Evolutionary conservation across 352 stramenopile genomes (phyloP), one percentile per base, ranked within the genome.

Genomic region (Globisporangium carolinianum): DNA sequence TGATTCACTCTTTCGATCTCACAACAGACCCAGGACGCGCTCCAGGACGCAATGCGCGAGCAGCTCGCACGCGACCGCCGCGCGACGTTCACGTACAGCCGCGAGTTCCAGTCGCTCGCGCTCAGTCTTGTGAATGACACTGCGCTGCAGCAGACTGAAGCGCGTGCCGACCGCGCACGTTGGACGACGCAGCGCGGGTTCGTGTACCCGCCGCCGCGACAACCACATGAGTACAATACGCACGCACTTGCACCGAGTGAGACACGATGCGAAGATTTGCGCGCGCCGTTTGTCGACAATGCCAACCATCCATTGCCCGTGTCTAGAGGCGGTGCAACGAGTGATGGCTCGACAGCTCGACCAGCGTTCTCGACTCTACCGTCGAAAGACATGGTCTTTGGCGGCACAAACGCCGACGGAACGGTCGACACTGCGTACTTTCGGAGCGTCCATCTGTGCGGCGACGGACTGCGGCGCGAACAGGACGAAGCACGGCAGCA

Each of bases 131-230:
- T 95, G 6, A 88, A 96, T 18, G 69, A 76, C 3, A 74, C 86
- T 14, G 79, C 80, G 12, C 60, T 87, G 24, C 72, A 65, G 3
- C 72, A 79, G 45, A 74, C 66, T 5, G 75, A 88, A 42, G 71
- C 86, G 60, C 65, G 64, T 3, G 69, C 78, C 6, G 49, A 59
- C 1, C 74, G 72, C 46, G 76, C 73, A 36, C 72, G 79, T 47
- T 96, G 86, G 81, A 96, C 89, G 0, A 97, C 90, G 0, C 66
- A 81, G 45, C 68, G 80, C 10, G 91, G 91, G 0, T 97, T 97
- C 50, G 66, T 95, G 43, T 97, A 97, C 56, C 91, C 89, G 4
- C 73, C 68, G 5, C 83, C 89, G 46, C 71, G 79, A 2, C 64
- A 75, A 4, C 68, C 76, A 10, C 56, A 51, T 9, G 89, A 97